Base-by-base conservation (phyloP, 768 basidiomycete genomes). In the Rhodotorula diobovata region DNA sequence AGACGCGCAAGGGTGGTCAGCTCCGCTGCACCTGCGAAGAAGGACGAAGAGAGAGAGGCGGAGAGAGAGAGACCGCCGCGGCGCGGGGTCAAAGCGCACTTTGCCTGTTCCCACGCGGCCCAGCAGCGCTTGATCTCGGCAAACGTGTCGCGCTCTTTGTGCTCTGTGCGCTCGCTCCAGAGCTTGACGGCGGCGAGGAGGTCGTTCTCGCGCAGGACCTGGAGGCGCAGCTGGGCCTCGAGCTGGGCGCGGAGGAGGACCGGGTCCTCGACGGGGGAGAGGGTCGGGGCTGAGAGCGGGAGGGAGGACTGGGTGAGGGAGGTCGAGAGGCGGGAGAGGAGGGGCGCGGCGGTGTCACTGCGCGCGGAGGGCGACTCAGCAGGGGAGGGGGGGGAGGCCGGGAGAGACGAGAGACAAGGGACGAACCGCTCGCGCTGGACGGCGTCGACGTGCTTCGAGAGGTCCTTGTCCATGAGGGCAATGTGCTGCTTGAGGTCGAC, bases 171-270 rank as follows among this genome's bases (percentile, higher is more conserved):
- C 6, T 60, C 64, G 11, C 60, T 62, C 74, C 74, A 75, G 0
- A 0, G 16, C 35, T 63, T 59, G 61, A 75, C 70, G 35, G 35
- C 32, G 45, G 37, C 50, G 39, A 69, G 58, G 21, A 72, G 30
- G 18, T 72, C 70, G 58, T 70, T 67, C 58, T 75, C 74, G 45
- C 69, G 69, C 28, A 51, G 45, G 43, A 67, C 18, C 43, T 68
- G 74, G 23, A 15, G 34, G 25, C 59, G n/a, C 37, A 75, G 34
- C 46, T 71, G 74, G 1, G 60, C 30, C n/a, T 75, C 74, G 23
- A 65, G 32, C 2, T 62, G 60, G 15, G 67, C 61, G 54, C 70
- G 70, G 11, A 69, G 67, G 43, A 71, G 60, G 61, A 71, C 58
- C 18, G 74, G 74, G 51, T 75, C 74, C 32, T 71, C 67, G n/a